These are phyloP conservation scores for Colletotrichum salicis DNA, from an alignment of 2,329 filamentous ascomycete genomes.

Conservation along the genomic window DNA sequence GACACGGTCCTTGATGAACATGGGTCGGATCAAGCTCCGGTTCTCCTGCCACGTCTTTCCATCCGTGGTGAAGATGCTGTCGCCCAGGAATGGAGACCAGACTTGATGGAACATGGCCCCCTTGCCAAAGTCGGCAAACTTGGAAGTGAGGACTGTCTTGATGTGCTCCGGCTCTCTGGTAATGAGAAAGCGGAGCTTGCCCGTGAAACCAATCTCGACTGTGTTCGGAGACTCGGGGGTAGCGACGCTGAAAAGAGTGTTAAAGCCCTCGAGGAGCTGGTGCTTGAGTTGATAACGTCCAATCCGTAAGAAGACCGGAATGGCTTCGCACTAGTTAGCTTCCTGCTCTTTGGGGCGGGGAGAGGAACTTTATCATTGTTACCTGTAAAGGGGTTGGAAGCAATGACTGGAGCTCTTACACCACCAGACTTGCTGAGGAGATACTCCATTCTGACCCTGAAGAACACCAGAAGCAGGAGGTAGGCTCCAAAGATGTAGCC, in stretches of 20 bases:
- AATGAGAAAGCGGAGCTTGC: slow-evolving; percentile 51
- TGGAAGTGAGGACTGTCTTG: slow-evolving; percentile 56
- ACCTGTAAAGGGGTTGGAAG: slow-evolving; percentile 36
- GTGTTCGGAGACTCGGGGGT: slow-evolving; percentile 48
- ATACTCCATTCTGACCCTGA: slow-evolving; percentile 19
- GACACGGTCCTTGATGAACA: slow-evolving; percentile 60
- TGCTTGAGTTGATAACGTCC: slow-evolving; percentile 37
- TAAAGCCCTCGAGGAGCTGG: slow-evolving; percentile 45
- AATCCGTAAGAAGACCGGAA: slow-evolving; percentile 31
- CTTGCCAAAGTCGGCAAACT: slow-evolving; percentile 66
- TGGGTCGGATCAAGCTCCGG: slow-evolving; percentile 63
- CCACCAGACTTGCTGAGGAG: slow-evolving; percentile 24
- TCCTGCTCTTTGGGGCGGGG: neutral
- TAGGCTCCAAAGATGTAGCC: slow-evolving; percentile 18
- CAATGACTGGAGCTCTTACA: slow-evolving; percentile 34
- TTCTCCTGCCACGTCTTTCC: slow-evolving; percentile 65
- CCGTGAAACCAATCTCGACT: slow-evolving; percentile 48
- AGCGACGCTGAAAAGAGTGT: slow-evolving; percentile 42
- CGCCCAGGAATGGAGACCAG: slow-evolving; percentile 61
- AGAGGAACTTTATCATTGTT: neutral
- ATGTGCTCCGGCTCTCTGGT: slow-evolving; percentile 65
- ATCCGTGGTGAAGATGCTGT: slow-evolving; percentile 67
- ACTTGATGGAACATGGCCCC: slow-evolving; percentile 53
- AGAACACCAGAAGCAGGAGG: slow-evolving; percentile 23
- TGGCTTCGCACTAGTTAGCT: slow-evolving; percentile 19